A percentile compares a stretch with the other conserved stretches of the same genome.
Evolutionary conservation across 495 filamentous ascomycete genomes (phyloP).

Genomic region (Penicillium daleae): DNA sequence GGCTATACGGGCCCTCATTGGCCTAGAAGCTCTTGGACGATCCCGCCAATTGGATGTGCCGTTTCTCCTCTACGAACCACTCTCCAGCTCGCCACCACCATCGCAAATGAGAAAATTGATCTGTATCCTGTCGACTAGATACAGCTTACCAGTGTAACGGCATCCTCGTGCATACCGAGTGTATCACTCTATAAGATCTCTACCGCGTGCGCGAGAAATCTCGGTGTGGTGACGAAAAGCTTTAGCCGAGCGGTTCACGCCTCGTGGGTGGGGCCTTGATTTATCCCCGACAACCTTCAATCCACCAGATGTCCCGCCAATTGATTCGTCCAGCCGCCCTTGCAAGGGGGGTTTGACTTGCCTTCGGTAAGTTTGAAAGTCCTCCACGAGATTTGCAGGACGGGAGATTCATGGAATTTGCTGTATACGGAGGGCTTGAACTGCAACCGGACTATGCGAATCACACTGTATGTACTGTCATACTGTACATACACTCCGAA

Average conservation of each 20-base stretch:
- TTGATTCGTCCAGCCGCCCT: conserved; percentile 13
- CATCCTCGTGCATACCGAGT: background rate
- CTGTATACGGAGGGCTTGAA: background rate
- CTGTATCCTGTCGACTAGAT: background rate
- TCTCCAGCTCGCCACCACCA: conserved; percentile 1
- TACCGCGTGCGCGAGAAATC: background rate
- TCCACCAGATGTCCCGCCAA: conserved; percentile 14
- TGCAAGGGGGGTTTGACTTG: conserved; percentile 26
- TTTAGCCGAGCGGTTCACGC: conserved; percentile 21
- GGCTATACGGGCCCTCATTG: background rate
- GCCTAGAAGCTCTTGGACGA: background rate
- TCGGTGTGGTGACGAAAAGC: conserved; percentile 11
- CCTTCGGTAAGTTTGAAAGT: conserved; percentile 19
- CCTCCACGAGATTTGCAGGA: background rate
- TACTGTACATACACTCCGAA: background rate
- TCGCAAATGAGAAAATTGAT: background rate
- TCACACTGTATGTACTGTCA: background rate
- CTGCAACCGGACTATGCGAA: background rate
- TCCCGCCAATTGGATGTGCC: background rate
- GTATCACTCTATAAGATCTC: background rate
- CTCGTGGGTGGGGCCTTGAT: conserved; percentile 13
- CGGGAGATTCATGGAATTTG: too few species aligned
- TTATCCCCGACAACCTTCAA: conserved; percentile 18
- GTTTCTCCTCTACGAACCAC: background rate
- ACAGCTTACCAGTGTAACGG: background rate